Percentiles rank a stretch among this genome's conserved stretches.
Conservation (phyloP, 352 stramenopile genomes). For the Globisporangium perplexum region DNA sequence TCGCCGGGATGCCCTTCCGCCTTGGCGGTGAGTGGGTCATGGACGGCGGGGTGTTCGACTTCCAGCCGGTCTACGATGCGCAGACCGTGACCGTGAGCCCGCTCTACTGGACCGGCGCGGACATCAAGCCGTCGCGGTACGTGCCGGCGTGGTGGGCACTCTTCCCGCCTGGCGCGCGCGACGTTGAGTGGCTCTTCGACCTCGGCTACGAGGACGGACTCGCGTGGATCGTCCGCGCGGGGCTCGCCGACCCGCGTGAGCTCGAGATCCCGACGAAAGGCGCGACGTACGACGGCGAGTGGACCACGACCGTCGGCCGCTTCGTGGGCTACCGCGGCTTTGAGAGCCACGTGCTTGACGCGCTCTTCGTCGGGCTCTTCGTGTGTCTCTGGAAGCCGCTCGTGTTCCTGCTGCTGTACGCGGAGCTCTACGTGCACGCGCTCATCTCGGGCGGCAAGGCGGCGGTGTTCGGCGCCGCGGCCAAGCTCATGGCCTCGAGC, state of each 20-base stretch:
- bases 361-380: slow-evolving; percentile 67
- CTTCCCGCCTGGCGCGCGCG: slow-evolving; percentile 52
- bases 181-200: slow-evolving; percentile 84
- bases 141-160: slow-evolving; percentile 86
- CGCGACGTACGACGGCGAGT: slow-evolving; percentile 42
- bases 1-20: slow-evolving; percentile 79
- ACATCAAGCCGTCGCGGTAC: slow-evolving; percentile 89
- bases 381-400: slow-evolving; percentile 78
- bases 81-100: slow-evolving; percentile 77
- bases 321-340: slow-evolving; percentile 66
- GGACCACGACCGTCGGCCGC: slow-evolving; percentile 70
- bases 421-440: slow-evolving; percentile 70
- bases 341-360: slow-evolving; percentile 65
- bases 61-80: slow-evolving; percentile 69
- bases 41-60: slow-evolving; percentile 80
- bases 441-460: slow-evolving; percentile 67
- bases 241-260: slow-evolving; percentile 21
- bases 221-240: slow-evolving; percentile 53
- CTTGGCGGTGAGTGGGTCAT: slow-evolving; percentile 83
- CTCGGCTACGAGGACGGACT: slow-evolving; percentile 79
- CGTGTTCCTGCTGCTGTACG: slow-evolving; percentile 72
- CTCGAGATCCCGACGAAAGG: slow-evolving; percentile 53
- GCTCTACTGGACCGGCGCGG: slow-evolving; percentile 83
- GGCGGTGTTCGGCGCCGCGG: slow-evolving; percentile 54
- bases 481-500: slow-evolving; percentile 63